These are phyloP conservation scores for Gonapodya sp. DNA, from an alignment of 192 early-diverging fungal genomes.

Conservation along the genomic window DNA sequence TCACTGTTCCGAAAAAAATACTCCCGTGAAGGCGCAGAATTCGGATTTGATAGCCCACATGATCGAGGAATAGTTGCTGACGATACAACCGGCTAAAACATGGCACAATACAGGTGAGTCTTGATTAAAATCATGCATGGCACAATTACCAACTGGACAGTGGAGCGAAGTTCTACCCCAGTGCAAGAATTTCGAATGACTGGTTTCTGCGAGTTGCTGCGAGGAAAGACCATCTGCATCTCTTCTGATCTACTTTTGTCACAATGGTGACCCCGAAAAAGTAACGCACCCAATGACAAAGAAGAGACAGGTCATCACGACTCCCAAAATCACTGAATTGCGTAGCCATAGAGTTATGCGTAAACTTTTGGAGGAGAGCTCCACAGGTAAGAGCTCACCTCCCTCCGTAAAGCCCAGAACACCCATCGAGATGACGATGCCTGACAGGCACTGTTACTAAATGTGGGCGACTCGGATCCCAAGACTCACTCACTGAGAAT, in stretches of 20 bases:
- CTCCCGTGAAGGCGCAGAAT: constrained; percentile 72
- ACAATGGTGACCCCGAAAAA: constrained; percentile 5
- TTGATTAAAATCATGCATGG: too few relatives aligned
- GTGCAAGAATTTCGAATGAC: constrained; percentile 14
- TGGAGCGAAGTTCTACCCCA: constrained; percentile 65
- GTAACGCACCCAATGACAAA: constrained; percentile 58
- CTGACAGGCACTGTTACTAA: not conserved
- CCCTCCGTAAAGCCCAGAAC: constrained; percentile 93
- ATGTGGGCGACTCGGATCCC: too few relatives aligned
- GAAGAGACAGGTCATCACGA: constrained; percentile 87
- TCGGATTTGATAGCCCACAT: constrained; percentile 76
- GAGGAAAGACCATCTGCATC: not conserved
- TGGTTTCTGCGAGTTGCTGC: constrained; percentile 10
- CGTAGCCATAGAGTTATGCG: too few relatives aligned
- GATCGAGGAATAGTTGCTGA: constrained; percentile 75
- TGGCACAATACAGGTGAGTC: not conserved
- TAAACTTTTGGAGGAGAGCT: not conserved
- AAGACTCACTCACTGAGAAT: constrained; percentile 35
- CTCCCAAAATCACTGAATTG: constrained; percentile 67
- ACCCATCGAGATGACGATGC: not conserved
- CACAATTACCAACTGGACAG: constrained; percentile 37
- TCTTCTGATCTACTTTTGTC: not conserved
- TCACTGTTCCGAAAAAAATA: constrained; percentile 94
- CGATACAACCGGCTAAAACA: constrained; percentile 58
- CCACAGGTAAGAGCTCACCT: not conserved